Percentiles rank a stretch among this genome's conserved stretches.
phyloP scores from a whole-genome alignment of 768 basidiomycete genomes.

The Gymnopilus junonius region DNA sequence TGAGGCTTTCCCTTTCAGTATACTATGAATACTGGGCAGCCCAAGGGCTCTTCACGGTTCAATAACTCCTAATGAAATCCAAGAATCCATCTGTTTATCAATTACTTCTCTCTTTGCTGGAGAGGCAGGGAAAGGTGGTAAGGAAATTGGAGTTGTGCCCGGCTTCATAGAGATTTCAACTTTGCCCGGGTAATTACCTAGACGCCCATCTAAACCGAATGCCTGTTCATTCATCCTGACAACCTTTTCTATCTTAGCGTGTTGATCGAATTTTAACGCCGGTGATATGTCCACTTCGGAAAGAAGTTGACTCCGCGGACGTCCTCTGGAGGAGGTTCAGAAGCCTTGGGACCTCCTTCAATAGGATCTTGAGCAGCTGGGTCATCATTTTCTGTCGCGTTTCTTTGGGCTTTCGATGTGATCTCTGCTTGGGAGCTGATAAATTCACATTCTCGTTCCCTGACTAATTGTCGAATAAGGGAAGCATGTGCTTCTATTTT shows the following conservation, averaged over 20 bases:
- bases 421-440: background rate
- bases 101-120: slow-evolving; percentile 32
- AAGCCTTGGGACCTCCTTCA: slow-evolving; percentile 35
- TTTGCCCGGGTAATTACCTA: slow-evolving; percentile 4
- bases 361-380: slow-evolving; percentile 20
- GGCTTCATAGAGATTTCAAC: slow-evolving; percentile 13
- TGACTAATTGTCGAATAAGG: background rate
- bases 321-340: slow-evolving; percentile 23
- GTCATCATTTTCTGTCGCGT: slow-evolving; percentile 8
- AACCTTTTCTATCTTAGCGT: background rate
- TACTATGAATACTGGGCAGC: slow-evolving; percentile 35
- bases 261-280: background rate
- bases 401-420: background rate
- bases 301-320: background rate
- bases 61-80: slow-evolving; percentile 38
- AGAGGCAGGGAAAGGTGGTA: slow-evolving; percentile 28
- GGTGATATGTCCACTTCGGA: slow-evolving; percentile 12
- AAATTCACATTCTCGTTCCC: background rate
- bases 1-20: slow-evolving; percentile 43
- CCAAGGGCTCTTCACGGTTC: slow-evolving; percentile 44
- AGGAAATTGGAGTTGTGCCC: slow-evolving; percentile 28
- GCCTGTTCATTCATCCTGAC: background rate
- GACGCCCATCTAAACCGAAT: too few relatives aligned
- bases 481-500: background rate
- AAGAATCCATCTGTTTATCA: too few relatives aligned